Evolutionary conservation across 306 rosid genomes (phyloP).

Genomic region (Geum urbanum): DNA sequence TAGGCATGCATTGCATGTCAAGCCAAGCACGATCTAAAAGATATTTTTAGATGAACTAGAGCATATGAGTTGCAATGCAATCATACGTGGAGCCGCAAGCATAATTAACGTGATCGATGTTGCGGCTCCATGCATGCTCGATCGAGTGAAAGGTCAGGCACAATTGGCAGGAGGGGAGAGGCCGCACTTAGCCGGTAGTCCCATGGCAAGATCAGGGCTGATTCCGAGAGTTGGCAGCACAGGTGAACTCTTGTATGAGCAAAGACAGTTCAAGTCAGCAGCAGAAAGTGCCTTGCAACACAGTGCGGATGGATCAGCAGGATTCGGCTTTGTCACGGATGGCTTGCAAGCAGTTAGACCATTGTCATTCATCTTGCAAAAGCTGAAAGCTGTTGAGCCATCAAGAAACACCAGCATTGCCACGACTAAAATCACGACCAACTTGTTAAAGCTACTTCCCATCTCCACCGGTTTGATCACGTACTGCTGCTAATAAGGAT

Average conservation of each 20-base stretch:
- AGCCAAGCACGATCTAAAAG: background rate
- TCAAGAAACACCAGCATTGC: conserved; percentile 12
- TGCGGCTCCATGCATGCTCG: background rate
- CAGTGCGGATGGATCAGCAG: conserved; percentile 34
- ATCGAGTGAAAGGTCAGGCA: background rate
- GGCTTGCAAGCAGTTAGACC: conserved; percentile 60
- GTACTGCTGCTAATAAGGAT: background rate
- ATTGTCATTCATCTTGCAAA: conserved; percentile 50
- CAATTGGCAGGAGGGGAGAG: background rate
- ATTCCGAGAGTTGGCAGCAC: conserved; percentile 37
- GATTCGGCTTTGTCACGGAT: conserved; percentile 47
- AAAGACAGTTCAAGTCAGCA: conserved; percentile 66
- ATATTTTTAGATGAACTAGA: too few relatives aligned
- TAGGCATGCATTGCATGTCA: background rate
- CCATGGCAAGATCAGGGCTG: conserved; percentile 1
- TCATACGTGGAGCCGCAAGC: background rate
- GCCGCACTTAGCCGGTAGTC: conserved; percentile 11
- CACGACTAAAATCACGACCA: conserved; percentile 8
- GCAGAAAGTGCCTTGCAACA: conserved; percentile 49
- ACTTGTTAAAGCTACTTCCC: conserved; percentile 9
- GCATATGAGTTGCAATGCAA: too few relatives aligned
- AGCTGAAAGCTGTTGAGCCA: conserved; percentile 20
- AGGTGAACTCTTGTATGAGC: conserved; percentile 50
- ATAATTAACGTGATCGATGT: background rate
- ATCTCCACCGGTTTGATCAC: conserved; percentile 6